Conservation (phyloP, 2,329 filamentous ascomycete genomes). For the Calonectria pseudoturangicola region DNA sequence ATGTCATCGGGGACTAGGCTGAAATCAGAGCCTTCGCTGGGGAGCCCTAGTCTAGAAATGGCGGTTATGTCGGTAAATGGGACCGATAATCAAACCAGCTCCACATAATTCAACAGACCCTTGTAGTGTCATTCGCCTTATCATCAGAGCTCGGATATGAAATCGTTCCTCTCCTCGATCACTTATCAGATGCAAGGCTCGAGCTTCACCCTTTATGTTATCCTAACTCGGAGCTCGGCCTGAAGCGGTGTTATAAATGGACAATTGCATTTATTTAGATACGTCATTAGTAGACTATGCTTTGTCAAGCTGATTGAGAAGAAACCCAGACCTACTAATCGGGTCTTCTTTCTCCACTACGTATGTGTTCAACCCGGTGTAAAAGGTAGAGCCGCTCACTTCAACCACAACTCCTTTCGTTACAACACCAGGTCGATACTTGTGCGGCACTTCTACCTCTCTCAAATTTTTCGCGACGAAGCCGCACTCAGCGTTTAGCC, state of each 20-base stretch:
- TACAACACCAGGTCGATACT: not conserved
- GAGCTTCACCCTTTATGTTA: not conserved
- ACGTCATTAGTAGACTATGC: not conserved
- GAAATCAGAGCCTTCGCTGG: not conserved
- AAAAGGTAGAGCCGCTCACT: constrained; percentile 12
- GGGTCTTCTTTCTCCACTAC: constrained; percentile 24
- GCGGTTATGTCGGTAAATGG: constrained; percentile 2
- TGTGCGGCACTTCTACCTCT: not conserved
- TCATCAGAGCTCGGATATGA: no score
- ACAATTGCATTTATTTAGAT: not conserved
- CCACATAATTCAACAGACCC: not conserved
- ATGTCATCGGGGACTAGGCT: not conserved
- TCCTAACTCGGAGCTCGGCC: no score
- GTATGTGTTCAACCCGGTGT: constrained; percentile 19
- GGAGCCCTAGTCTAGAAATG: not conserved
- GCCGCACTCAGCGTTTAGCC: not conserved
- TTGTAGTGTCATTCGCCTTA: not conserved
- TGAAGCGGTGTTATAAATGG: not conserved
- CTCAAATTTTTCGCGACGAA: constrained; percentile 4
- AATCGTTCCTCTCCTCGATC: not conserved
- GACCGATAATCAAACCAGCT: not conserved
- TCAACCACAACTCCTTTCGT: constrained; percentile 6
- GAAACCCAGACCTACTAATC: constrained; percentile 13
- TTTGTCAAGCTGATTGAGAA: not conserved
- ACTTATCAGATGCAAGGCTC: no score